These are phyloP conservation scores for Cadophora luteo-olivacea DNA, from an alignment of 2,329 filamentous ascomycete genomes.

Conservation along the genomic window DNA sequence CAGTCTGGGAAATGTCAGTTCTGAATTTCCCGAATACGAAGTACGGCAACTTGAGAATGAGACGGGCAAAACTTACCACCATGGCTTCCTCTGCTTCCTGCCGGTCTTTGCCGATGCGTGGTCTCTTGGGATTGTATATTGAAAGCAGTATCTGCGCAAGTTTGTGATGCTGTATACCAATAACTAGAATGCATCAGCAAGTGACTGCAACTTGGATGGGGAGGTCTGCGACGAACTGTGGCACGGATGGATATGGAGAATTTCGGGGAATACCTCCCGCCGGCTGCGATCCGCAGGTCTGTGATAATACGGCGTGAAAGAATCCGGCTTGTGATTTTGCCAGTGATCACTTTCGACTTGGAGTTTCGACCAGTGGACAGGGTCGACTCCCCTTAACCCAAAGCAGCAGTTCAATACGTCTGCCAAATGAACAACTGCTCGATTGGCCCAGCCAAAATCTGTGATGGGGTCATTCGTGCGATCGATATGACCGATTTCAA, in stretches of 20 bases:
- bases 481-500: constrained; percentile 59
- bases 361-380: constrained; percentile 52
- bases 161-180: constrained; percentile 65
- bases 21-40: no score
- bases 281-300: constrained; percentile 45
- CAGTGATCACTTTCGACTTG: constrained; percentile 54
- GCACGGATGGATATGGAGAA: constrained; percentile 63
- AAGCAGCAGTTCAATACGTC: constrained; percentile 70
- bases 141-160: constrained; percentile 62
- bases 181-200: constrained; percentile 49
- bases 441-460: constrained; percentile 65
- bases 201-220: neutral
- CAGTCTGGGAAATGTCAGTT: constrained; percentile 21
- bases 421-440: constrained; percentile 66
- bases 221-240: constrained; percentile 50
- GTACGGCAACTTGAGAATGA: neutral
- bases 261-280: constrained; percentile 58
- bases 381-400: constrained; percentile 47
- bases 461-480: constrained; percentile 54
- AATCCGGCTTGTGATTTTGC: constrained; percentile 54
- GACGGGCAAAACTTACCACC: constrained; percentile 43
- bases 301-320: constrained; percentile 62
- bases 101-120: constrained; percentile 53
- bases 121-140: constrained; percentile 61
- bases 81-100: constrained; percentile 48